Evolutionary conservation across 352 stramenopile genomes (phyloP), one percentile per base, ranked within the genome.

Genomic region (Phytopythium litorale): DNA sequence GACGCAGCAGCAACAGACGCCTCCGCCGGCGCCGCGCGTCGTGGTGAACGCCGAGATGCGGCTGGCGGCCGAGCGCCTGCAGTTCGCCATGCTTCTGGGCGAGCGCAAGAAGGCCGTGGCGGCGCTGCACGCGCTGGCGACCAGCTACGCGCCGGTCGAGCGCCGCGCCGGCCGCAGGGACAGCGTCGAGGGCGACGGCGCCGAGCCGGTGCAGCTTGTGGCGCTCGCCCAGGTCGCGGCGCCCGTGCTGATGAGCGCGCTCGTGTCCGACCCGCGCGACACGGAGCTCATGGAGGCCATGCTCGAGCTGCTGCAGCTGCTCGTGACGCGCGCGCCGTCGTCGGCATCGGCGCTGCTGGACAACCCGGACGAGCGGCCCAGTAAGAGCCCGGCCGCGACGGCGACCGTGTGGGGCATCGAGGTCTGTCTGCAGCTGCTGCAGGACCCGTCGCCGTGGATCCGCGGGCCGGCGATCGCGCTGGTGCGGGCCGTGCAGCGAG

Each of bases 241-340:
- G 8, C 84, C 84, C 1, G 76, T 68, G 3, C 66, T 91, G 7
- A 66, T 94, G 33, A 75, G 70, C 19, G 84, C 84, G 4, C 60
- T 94, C 15, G 70, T 87, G 30, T 89, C 84, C 25, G 84, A 94
- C 50, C 84, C 84, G 35, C 68, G 84, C 57, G 84, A 94, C 59
- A 91, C 82, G n/a, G 84, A 92, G 63, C 77, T 94, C 50, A 92
- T 94, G 79, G 84, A 94, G 61, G 71, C 80, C 12, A 89, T 94
- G 79, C 70, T 94, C 7, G 84, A 92, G 67, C 71, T 91, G 16
- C 59, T 94, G 13, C 82, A 91, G 52, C 55, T 68, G 19, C 62
- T 91, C 35, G 79, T 92, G 28, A 64, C 57, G 12, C 72, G 57
- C 1, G 69, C 73, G 16, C 74, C 74, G 1, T 52, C 70, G 5